These are phyloP conservation scores for Dactylellina haptotyla DNA, from an alignment of 2,329 filamentous ascomycete species.

Conservation along the genomic window DNA sequence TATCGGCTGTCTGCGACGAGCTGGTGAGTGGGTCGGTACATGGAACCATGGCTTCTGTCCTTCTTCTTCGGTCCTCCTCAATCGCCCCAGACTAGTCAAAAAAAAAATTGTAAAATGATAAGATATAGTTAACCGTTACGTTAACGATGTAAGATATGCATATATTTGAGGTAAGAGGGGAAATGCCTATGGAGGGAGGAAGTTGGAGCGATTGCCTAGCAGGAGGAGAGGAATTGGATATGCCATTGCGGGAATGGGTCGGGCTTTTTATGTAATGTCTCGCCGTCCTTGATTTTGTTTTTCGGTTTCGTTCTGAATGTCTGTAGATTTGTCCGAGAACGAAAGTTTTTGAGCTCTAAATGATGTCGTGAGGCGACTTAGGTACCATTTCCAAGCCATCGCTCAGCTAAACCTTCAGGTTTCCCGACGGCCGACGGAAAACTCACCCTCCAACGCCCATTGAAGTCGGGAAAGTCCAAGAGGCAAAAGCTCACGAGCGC, in stretches of 20 bases:
- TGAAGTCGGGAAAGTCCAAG: conserved; percentile 23
- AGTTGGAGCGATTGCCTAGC: conserved; percentile 23
- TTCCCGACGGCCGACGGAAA: conserved; percentile 39
- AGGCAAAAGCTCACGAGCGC: conserved; percentile 42
- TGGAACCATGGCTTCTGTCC: conserved; percentile 33
- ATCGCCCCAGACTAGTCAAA: too few relatives aligned
- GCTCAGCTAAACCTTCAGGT: neutral
- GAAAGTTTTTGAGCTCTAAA: neutral
- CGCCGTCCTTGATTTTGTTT: too few relatives aligned
- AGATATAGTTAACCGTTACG: too few relatives aligned
- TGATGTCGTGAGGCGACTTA: neutral
- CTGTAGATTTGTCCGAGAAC: neutral
- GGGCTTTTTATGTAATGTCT: conserved; percentile 32
- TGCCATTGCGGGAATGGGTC: conserved; percentile 6
- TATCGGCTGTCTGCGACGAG: neutral
- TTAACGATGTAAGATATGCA: too few relatives aligned
- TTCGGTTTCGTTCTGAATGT: conserved; percentile 1
- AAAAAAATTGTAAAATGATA: too few relatives aligned
- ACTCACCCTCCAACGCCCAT: neutral
- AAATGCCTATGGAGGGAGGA: conserved; percentile 22
- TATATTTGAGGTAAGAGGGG: too few relatives aligned
- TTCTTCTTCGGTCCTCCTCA: too few relatives aligned
- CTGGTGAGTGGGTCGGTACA: conserved; percentile 32
- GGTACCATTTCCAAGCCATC: neutral
- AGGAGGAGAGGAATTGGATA: conserved; percentile 53